A percentile compares a stretch with the other conserved stretches of the same genome.
Conservation (phyloP, 306 rosid species). For the Fagus crenata region DNA sequence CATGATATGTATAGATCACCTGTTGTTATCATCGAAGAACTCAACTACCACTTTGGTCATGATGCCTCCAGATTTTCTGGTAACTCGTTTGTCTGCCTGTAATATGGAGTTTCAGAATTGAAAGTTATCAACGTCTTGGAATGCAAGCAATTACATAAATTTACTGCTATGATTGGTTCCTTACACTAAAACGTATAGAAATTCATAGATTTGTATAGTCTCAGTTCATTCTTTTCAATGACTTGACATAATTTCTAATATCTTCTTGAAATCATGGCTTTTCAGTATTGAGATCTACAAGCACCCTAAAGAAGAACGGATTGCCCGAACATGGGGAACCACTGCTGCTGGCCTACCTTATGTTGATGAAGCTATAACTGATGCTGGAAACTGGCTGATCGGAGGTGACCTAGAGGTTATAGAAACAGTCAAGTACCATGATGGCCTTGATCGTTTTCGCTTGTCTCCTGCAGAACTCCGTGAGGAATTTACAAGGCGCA, state of each 20-base stretch:
- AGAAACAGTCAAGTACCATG: conserved; percentile 77
- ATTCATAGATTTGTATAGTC: conserved; percentile 1
- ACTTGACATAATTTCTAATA: conserved; percentile 14
- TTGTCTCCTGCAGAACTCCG: conserved; percentile 87
- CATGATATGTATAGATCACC: too few relatives aligned
- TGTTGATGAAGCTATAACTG: conserved; percentile 74
- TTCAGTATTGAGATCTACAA: conserved; percentile 89
- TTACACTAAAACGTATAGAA: neutral
- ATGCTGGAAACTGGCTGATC: conserved; percentile 90
- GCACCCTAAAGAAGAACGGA: conserved; percentile 95
- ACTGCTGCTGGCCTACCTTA: conserved; percentile 90
- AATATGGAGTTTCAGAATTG: neutral
- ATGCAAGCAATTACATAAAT: neutral
- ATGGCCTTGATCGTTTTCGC: conserved; percentile 92
- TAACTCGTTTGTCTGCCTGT: neutral
- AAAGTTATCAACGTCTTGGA: neutral
- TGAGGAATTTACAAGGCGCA: conserved; percentile 72
- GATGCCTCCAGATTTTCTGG: neutral
- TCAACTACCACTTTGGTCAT: too few relatives aligned
- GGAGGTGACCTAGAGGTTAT: conserved; percentile 98
- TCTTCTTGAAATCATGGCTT: conserved; percentile 25
- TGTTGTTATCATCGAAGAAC: too few relatives aligned
- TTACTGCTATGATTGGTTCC: neutral
- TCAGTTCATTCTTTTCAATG: neutral
- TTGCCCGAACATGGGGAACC: conserved; percentile 96